Base-by-base conservation (phyloP, 2,329 filamentous ascomycete species). In the Trichophyton verrucosum region DNA sequence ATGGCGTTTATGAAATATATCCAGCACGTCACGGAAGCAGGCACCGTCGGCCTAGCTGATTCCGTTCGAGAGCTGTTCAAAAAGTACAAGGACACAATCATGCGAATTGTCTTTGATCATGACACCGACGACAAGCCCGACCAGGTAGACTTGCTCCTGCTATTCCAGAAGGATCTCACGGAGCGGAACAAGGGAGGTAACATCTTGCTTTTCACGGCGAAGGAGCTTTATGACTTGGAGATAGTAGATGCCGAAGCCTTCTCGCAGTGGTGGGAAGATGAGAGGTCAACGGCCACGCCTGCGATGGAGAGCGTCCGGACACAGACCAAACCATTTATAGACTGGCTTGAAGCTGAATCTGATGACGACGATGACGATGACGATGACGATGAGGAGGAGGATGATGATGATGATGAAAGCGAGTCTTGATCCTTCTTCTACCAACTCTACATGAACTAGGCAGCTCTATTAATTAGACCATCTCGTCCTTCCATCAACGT, bases 211-310 rank as follows among this genome's bases (percentile, higher is more conserved):
- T 89, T 86, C 44, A 78, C 90, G 67, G 82, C 90, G 66, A 94
- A 95, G 76, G 88, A 91, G 73, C 78, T 97, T 58, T 95, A 95
- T 71, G 84, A 88, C 65, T 75, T 88, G 57, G 94, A 97, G 65
- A 81, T 95, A 15, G 76, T 96, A 1, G 90, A 96, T 71, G 90
- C 96, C 69, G 91, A 96, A 47, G 91, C 88, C 0, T 88, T 96
- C 66, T 76, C 92, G 68, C 81, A 82, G 56, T 99, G 94, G 94
- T 97, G 91, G 91, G 82, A 79, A 20, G 87, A 95, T 71, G 80
- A 81, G 73, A 80, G 85, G 68, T 86, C 87, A 4, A 81, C 76
- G 24, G 85, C 84, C 60, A 84, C 79, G 13, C 86, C 88, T 60
- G 82, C 82, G 59, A 83, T 96, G 85, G 74, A 75, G 62, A 81